phyloP scores from a whole-genome alignment of 148 eudicot species.

The Simmondsia chinensis region DNA sequence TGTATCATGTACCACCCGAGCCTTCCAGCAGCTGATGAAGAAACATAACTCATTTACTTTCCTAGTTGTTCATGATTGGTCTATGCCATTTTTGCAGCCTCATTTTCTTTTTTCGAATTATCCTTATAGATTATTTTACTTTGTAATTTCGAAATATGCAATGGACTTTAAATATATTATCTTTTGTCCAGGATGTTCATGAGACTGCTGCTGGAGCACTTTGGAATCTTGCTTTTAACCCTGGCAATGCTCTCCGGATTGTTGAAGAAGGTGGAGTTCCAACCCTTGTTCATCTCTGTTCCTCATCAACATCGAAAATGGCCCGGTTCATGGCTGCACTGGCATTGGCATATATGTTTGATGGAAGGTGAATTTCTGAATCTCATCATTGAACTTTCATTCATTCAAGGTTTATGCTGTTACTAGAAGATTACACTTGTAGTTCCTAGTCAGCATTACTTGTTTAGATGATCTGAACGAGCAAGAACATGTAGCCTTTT shows the following conservation, averaged over 20 bases:
- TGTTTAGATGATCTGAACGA: no score
- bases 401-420: no score
- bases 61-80: no score
- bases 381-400: background rate
- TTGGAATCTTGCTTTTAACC: conserved; percentile 93
- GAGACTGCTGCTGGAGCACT: conserved; percentile 99
- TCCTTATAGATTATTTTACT: no score
- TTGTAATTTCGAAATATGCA: background rate
- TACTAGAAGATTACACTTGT: no score
- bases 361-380: conserved; percentile 56
- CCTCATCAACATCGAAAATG: conserved; percentile 87
- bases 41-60: no score
- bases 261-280: conserved; percentile 96
- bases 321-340: conserved; percentile 97
- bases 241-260: conserved; percentile 86
- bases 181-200: conserved; percentile 83
- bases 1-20: no score
- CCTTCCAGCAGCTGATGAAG: no score
- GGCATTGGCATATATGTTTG: conserved; percentile 95
- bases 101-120: no score
- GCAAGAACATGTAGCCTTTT: no score
- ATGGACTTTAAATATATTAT: background rate
- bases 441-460: no score
- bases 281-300: conserved; percentile 73
- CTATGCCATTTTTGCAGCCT: no score